phyloP scores from a whole-genome alignment of 257 asterid species.

The Nicotiana noctiflora region DNA sequence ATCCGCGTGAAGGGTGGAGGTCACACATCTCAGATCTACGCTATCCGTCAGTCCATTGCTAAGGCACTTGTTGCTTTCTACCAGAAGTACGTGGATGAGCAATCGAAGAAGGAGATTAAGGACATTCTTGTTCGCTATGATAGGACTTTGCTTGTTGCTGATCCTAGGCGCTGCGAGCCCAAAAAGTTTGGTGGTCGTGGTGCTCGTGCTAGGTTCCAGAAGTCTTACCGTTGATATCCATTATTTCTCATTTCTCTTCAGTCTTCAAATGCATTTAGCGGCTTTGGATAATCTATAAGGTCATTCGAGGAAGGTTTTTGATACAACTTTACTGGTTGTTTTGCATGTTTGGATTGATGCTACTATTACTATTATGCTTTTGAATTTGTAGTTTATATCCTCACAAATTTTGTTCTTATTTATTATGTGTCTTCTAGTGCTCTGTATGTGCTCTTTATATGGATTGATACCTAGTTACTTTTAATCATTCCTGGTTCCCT shows the following conservation, averaged over 20 bases:
- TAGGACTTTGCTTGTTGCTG: constrained; percentile 3
- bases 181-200: neutral
- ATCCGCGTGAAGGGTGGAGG: constrained; percentile 5
- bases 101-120: neutral
- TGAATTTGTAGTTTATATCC: too few species aligned
- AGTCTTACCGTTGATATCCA: neutral
- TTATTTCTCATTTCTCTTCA: neutral
- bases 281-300: too few species aligned
- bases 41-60: neutral
- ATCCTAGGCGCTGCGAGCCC: neutral
- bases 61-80: neutral
- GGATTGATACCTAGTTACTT: too few species aligned
- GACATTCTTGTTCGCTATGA: neutral
- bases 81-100: neutral
- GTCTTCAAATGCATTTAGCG: neutral
- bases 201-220: constrained; percentile 3
- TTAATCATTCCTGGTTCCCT: too few species aligned
- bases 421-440: too few species aligned
- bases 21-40: neutral
- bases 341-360: too few species aligned
- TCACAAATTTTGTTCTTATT: too few species aligned
- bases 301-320: too few species aligned
- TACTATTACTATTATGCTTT: too few species aligned
- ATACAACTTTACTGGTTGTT: too few species aligned
- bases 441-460: too few species aligned